Evolutionary conservation across 768 basidiomycete genomes (phyloP).

Genomic region (Boletus tylopilopsis): DNA sequence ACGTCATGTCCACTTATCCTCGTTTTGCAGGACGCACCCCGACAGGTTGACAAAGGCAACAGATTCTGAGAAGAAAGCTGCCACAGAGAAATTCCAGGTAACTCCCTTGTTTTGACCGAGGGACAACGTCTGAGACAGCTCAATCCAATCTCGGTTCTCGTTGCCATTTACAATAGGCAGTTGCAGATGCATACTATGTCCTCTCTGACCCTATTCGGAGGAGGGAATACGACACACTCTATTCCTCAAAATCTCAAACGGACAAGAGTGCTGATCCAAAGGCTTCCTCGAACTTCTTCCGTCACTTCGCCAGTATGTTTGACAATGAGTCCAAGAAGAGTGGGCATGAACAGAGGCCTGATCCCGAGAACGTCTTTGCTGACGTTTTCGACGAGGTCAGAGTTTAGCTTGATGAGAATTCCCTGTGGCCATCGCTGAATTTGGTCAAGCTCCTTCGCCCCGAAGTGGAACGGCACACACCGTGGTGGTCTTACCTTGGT

Average conservation of each 20-base stretch:
- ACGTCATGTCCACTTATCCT: conserved; percentile 10
- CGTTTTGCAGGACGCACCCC: conserved; percentile 70
- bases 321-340: conserved; percentile 36
- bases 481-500: conserved; percentile 76
- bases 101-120: background rate
- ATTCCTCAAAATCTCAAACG: conserved; percentile 46
- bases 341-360: conserved; percentile 48
- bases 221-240: conserved; percentile 68
- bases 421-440: background rate
- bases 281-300: conserved; percentile 73
- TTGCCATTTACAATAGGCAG: conserved; percentile 39
- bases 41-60: conserved; percentile 74
- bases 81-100: conserved; percentile 87
- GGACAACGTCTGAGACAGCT: background rate
- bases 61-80: conserved; percentile 61
- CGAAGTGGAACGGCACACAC: conserved; percentile 67
- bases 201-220: conserved; percentile 75
- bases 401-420: background rate
- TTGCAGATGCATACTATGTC: conserved; percentile 94
- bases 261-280: conserved; percentile 60
- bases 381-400: conserved; percentile 89
- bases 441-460: conserved; percentile 66
- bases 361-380: conserved; percentile 79
- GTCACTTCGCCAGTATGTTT: conserved; percentile 73
- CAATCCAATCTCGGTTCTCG: background rate